Conservation (phyloP, 176 grass and related monocot species). For the Aegilops speltoides region DNA sequence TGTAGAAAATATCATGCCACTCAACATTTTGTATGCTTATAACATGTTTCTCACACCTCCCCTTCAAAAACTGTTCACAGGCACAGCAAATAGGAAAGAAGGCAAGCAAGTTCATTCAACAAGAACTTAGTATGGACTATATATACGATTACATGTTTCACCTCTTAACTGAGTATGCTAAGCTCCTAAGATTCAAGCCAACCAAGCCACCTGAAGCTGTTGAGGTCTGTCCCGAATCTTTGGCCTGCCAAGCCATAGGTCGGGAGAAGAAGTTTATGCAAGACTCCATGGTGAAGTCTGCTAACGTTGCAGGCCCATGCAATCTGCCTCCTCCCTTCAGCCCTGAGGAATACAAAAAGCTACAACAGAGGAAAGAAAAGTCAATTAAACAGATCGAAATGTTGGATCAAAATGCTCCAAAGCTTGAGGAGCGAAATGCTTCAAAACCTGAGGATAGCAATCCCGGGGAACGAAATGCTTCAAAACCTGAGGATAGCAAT, state of each 20-base stretch:
- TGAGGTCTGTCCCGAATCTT: constrained; percentile 68
- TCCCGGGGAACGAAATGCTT: background rate
- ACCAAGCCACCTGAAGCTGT: constrained; percentile 55
- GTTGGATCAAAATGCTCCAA: constrained; percentile 55
- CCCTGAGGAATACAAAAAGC: constrained; percentile 39
- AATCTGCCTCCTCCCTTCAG: constrained; percentile 63
- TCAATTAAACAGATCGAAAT: constrained; percentile 58
- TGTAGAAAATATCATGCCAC: background rate
- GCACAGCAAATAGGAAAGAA: constrained; percentile 81
- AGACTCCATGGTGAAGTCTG: constrained; percentile 65
- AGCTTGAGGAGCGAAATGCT: constrained; percentile 4
- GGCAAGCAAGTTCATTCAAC: constrained; percentile 69
- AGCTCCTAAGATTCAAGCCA: constrained; percentile 86
- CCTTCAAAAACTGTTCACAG: constrained; percentile 43
- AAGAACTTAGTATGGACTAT: constrained; percentile 68
- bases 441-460: background rate
- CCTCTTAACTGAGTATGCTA: constrained; percentile 82
- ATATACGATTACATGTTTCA: constrained; percentile 99
- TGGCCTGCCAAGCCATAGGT: constrained; percentile 60
- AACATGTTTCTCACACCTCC: background rate
- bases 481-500: background rate
- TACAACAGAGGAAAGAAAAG: constrained; percentile 46
- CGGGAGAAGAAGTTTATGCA: constrained; percentile 72
- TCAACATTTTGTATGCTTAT: background rate
- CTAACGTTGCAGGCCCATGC: constrained; percentile 52